Conservation (phyloP, 805 yeast genomes). For the Kluyveromyces siamensis region DNA sequence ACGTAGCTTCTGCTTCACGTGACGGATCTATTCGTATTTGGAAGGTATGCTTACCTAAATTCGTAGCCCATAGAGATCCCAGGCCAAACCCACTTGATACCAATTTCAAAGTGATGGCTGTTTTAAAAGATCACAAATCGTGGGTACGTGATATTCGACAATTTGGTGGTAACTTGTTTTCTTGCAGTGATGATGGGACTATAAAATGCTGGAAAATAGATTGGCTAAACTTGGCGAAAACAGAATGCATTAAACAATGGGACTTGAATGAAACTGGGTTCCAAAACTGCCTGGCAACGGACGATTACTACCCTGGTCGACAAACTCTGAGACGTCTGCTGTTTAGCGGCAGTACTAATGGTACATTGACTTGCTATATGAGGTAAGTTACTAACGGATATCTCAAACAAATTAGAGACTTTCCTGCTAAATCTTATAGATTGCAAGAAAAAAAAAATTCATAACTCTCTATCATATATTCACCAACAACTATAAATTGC, state of each 20-base stretch:
- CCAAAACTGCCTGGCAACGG: constrained; percentile 43
- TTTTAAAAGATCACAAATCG: constrained; percentile 67
- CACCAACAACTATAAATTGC: background rate
- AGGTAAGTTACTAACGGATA: constrained; percentile 2
- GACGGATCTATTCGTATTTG: constrained; percentile 70
- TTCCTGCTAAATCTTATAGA: no score
- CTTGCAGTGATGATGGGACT: constrained; percentile 73
- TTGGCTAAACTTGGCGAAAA: background rate
- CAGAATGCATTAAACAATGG: constrained; percentile 39
- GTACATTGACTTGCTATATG: constrained; percentile 16
- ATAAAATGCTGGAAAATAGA: constrained; percentile 70
- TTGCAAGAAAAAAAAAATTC: no score
- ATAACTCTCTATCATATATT: constrained; percentile 1
- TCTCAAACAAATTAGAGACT: no score
- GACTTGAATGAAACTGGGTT: constrained; percentile 65
- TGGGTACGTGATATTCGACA: constrained; percentile 70
- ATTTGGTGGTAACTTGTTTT: constrained; percentile 70
- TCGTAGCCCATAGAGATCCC: constrained; percentile 47
- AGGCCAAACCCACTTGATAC: constrained; percentile 46
- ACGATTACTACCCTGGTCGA: constrained; percentile 13
- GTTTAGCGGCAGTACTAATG: constrained; percentile 19
- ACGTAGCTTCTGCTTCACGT: constrained; percentile 70
- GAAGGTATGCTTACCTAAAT: constrained; percentile 60
- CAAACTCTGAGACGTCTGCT: constrained; percentile 12
- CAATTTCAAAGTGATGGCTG: constrained; percentile 49